Base-by-base conservation (phyloP, 2,329 filamentous ascomycete genomes). In the Apiospora rasikravindrae region DNA sequence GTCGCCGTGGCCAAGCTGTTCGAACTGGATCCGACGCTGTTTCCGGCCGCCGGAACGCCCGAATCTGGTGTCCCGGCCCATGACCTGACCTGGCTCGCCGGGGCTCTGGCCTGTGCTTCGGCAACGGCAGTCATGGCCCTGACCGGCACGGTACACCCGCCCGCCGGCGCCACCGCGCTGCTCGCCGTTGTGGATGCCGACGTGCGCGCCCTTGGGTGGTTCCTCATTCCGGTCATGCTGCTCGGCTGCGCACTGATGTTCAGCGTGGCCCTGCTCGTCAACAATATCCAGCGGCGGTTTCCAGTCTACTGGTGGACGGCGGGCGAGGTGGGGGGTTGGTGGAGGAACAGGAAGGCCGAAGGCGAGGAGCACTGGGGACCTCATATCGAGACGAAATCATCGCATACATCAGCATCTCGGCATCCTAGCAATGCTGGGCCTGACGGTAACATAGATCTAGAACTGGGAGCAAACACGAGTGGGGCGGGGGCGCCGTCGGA, bases 71-170 rank as follows among this genome's bases (percentile, higher is more conserved):
- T 82, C 1, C 75, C 81, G 71, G 85, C 86, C 45, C 82, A 88
- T 40, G 80, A 86, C 0, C 82, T 93, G 42, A 87, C 88, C 42
- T 93, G 90, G 87, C 77, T 94, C 0, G 91, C 87, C 1, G 92
- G 90, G 14, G 88, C 92, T 14, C 81, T 94, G 0, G 84, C 91
- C 1, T 93, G 92, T 75, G 92, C 90, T 0, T 79, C 86, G 2
- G 87, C 92, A 0, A 92, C 89, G 0, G 84, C 87, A 1, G 72
- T 89, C 71, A 95, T 94, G 93, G 87, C 86, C 0, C 77, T 94
- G 29, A 94, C 92, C 1, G 91, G 91, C 70, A 94, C 92, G 0
- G 86, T 93, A 0, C 92, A 95, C 75, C 93, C 93, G 0, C 93
- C 93, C 0, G 93, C 92, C 0, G 93, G 93, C 5, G 92, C 93